Percentiles rank a stretch among this genome's conserved stretches.
Evolutionary conservation across 306 rosid genomes (phyloP).

Genomic region (Geum urbanum): DNA sequence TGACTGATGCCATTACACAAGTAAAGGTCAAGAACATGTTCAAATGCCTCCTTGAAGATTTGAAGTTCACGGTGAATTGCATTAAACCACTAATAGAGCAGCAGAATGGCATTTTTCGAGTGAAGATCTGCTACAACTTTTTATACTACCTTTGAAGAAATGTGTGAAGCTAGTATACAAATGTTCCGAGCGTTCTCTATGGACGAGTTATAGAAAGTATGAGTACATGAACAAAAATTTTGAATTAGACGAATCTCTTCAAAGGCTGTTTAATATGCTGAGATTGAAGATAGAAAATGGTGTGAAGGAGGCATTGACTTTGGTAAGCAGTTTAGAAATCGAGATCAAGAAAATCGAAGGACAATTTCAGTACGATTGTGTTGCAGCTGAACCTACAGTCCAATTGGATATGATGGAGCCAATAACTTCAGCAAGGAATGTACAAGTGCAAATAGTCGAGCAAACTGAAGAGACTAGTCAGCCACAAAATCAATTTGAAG

Average conservation of each 20-base stretch:
- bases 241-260: conserved; percentile 1
- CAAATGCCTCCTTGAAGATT: background rate
- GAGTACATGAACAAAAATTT: background rate
- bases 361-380: background rate
- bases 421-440: background rate
- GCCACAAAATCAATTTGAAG: background rate
- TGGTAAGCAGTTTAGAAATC: background rate
- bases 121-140: background rate
- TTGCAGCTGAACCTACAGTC: background rate
- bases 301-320: background rate
- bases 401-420: background rate
- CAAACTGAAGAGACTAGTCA: background rate
- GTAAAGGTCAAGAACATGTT: background rate
- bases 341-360: background rate
- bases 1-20: background rate
- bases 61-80: background rate
- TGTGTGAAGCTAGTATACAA: background rate
- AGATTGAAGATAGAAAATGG: background rate
- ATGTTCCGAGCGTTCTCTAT: background rate
- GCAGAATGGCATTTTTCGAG: background rate
- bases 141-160: background rate
- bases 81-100: background rate
- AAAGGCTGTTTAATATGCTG: background rate
- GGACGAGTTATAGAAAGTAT: background rate
- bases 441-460: background rate